Evolutionary conservation across 208 protist species (phyloP), one percentile per base, ranked within the genome.

Genomic region (Leishmania martiniquensis): DNA sequence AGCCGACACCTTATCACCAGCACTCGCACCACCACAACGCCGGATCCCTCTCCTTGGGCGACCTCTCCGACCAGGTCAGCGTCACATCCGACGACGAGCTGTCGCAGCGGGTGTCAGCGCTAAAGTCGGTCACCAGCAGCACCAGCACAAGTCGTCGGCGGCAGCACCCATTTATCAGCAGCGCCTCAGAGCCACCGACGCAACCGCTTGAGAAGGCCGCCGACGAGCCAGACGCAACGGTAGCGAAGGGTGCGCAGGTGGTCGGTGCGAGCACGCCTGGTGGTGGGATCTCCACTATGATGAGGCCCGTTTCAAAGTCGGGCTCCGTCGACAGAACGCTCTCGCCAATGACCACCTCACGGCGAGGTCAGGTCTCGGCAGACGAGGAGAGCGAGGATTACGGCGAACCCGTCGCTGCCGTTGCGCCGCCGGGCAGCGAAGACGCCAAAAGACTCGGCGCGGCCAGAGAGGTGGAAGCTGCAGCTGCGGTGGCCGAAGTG

Each of bases 21-120:
- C 77, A 32, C 49, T 32, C 69, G 47, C 80, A 72, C 42, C 77
- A 51, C 44, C 17, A 54, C 34, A 29, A 25, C n/a, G 4, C 25
- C 45, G 44, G 32, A 3, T 49, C 67, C 34, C 42, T 44, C 25
- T 69, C 75, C 29, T 25, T 75, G 34, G 49, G 65, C 6, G 78
- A 78, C 20, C 62, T 80, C 39, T 73, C 78, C 29, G 81, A 86
- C 32, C 89, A 93, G 75, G 90, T 96, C 3, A 93, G 89, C 71
- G 85, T 51, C 59, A 93, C 90, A 0, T 96, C 91, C 4, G 88
- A 96, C 65, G 91, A 96, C 71, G 90, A 91, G 37, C 82, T 86
- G 34, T 83, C 76, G 34, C 81, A 83, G 49, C 75, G 80, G 4
- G 68, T 54, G 12, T 80, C 73, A 32, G 63, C 60, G 67, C 45